Evolutionary conservation across 495 filamentous ascomycete species (phyloP).

Genomic region (Hyaloscypha bicolor): DNA sequence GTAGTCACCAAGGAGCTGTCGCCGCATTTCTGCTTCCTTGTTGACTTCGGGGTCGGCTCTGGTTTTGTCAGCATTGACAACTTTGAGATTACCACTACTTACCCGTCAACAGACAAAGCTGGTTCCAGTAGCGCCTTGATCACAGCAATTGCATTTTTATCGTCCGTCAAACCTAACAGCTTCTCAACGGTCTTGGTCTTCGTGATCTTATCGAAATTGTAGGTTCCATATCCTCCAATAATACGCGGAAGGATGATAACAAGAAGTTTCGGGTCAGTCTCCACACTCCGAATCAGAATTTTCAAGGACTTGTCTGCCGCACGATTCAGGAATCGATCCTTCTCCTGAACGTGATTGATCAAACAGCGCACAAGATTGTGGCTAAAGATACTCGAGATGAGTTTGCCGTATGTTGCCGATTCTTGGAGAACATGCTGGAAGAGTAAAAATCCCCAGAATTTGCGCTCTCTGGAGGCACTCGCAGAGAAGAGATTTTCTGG

Average conservation of each 20-base stretch:
- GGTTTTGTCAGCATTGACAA: constrained; percentile 6
- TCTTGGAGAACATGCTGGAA: constrained; percentile 70
- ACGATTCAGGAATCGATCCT: constrained; percentile 82
- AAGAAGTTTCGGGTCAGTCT: constrained; percentile 62
- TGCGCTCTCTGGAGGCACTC: constrained; percentile 80
- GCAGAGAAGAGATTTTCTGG: constrained; percentile 73
- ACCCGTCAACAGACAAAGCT: constrained; percentile 36
- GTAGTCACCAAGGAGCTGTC: constrained; percentile 56
- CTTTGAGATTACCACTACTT: constrained; percentile 11
- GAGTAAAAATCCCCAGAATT: constrained; percentile 87
- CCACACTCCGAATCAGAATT: constrained; percentile 65
- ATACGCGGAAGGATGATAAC: constrained; percentile 63
- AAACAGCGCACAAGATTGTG: constrained; percentile 81
- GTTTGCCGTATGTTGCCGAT: constrained; percentile 42
- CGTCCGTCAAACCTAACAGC: constrained; percentile 64
- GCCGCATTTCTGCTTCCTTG: constrained; percentile 45
- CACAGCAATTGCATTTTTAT: constrained; percentile 49
- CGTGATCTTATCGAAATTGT: constrained; percentile 84
- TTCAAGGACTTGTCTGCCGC: constrained; percentile 74
- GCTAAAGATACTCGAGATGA: constrained; percentile 63
- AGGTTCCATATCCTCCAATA: constrained; percentile 65
- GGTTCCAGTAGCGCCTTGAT: constrained; percentile 45
- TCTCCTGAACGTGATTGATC: constrained; percentile 82
- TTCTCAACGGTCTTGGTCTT: constrained; percentile 87
- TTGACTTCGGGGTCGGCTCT: constrained; percentile 20